Conservation (phyloP, 208 protist species). For the Herpetomonas tarakana region DNA sequence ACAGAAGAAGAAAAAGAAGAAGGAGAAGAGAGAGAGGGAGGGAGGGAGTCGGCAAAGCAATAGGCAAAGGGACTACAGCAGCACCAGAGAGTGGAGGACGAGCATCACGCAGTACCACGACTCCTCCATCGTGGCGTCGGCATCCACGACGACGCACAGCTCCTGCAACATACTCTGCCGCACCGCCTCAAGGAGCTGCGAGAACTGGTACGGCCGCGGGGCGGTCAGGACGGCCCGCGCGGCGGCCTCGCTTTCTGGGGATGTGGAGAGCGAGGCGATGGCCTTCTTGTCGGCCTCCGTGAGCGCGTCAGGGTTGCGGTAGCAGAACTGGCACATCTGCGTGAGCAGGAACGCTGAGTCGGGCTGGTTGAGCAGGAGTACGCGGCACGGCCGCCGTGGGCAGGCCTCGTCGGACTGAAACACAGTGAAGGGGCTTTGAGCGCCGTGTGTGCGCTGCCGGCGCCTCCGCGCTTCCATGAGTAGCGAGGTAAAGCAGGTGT, state of each 20-base stretch:
- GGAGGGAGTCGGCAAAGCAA: not conserved
- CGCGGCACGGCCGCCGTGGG: not conserved
- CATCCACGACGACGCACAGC: constrained; percentile 45
- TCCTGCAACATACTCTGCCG: constrained; percentile 28
- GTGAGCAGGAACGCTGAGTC: not conserved
- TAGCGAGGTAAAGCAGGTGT: no score
- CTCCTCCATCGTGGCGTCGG: constrained; percentile 32
- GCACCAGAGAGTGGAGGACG: not conserved
- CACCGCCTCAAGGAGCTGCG: constrained; percentile 5
- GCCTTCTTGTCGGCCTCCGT: not conserved
- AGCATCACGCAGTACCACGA: constrained; percentile 46
- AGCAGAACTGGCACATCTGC: not conserved
- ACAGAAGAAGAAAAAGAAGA: constrained; percentile 17
- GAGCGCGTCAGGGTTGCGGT: not conserved
- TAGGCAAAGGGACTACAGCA: not conserved
- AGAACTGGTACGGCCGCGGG: constrained; percentile 9
- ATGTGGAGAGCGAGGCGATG: not conserved
- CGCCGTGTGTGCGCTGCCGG: no score
- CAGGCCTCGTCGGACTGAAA: not conserved
- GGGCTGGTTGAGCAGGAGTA: not conserved
- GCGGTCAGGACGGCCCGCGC: not conserved
- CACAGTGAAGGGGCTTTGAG: not conserved
- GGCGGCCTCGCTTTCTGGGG: not conserved
- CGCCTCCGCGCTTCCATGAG: no score
- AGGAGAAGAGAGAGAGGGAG: constrained; percentile 10